Evolutionary conservation across 345 rosid genomes (phyloP).

Genomic region (Aegle marmelos): DNA sequence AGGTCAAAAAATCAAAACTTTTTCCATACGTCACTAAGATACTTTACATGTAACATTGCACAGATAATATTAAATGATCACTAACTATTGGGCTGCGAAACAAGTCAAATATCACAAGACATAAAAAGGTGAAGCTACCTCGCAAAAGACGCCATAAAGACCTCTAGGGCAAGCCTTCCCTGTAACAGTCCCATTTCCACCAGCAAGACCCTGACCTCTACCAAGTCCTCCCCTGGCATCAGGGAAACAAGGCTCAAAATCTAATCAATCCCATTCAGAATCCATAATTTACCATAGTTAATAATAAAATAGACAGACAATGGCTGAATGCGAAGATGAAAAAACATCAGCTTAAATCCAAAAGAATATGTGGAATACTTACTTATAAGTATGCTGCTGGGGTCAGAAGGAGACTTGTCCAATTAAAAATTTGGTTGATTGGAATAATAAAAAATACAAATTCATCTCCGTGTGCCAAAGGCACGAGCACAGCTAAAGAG

Average conservation of each 20-base stretch:
- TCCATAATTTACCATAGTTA: not conserved
- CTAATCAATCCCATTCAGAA: slow-evolving; percentile 14
- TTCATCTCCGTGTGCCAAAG: not conserved
- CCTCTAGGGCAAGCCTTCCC: slow-evolving; percentile 90
- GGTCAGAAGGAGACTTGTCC: not conserved
- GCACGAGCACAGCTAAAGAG: not conserved
- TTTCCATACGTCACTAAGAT: not conserved
- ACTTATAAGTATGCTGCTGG: slow-evolving; percentile 9
- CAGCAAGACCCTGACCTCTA: slow-evolving; percentile 56
- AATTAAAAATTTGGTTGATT: not conserved
- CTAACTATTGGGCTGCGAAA: not conserved
- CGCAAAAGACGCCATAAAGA: slow-evolving; percentile 78
- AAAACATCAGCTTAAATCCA: slow-evolving; percentile 1
- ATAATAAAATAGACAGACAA: not conserved
- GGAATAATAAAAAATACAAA: not conserved
- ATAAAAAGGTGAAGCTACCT: slow-evolving; percentile 41
- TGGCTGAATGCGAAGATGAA: not conserved
- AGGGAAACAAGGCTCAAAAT: slow-evolving; percentile 11
- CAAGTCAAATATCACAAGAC: not conserved
- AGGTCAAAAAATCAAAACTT: not conserved
- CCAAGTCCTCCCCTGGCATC: slow-evolving; percentile 76
- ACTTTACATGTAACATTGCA: not conserved
- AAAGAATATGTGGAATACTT: not conserved
- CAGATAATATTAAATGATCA: not conserved
- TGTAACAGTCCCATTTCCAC: slow-evolving; percentile 74